These are phyloP conservation scores for Neonectria punicea DNA, from an alignment of 2,329 filamentous ascomycete genomes.

Conservation along the genomic window DNA sequence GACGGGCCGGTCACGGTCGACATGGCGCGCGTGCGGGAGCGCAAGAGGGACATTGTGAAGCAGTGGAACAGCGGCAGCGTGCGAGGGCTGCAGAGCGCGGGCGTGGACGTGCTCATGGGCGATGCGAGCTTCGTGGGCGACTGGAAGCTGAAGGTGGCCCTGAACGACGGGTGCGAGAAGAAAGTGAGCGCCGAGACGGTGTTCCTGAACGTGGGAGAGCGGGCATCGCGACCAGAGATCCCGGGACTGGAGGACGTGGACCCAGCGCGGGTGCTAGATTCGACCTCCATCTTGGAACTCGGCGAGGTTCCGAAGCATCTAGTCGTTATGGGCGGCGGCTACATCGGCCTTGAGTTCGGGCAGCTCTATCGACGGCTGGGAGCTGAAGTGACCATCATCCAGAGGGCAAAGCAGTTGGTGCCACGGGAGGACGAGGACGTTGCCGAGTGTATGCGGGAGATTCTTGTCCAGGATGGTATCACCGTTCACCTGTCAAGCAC, in stretches of 20 bases:
- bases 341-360: slow-evolving; percentile 64
- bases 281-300: slow-evolving; percentile 60
- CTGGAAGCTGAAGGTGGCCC: slow-evolving; percentile 50
- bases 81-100: slow-evolving; percentile 50
- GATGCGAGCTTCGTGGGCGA: slow-evolving; percentile 55
- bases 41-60: slow-evolving; percentile 64
- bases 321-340: slow-evolving; percentile 63
- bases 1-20: slow-evolving; percentile 49
- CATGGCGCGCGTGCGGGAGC: slow-evolving; percentile 60
- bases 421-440: slow-evolving; percentile 61
- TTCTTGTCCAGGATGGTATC: slow-evolving; percentile 59
- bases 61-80: slow-evolving; percentile 61
- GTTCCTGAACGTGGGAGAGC: slow-evolving; percentile 60
- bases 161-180: slow-evolving; percentile 45
- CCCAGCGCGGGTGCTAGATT: slow-evolving; percentile 54
- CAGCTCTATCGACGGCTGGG: slow-evolving; percentile 63
- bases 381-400: slow-evolving; percentile 59
- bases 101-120: slow-evolving; percentile 58
- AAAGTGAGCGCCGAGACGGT: slow-evolving; percentile 52
- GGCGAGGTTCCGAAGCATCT: slow-evolving; percentile 58
- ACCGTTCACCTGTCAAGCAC: slow-evolving; percentile 52
- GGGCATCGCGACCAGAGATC: slow-evolving; percentile 52
- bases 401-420: slow-evolving; percentile 55
- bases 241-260: slow-evolving; percentile 51
- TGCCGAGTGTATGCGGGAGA: slow-evolving; percentile 52